Conservation (phyloP, 257 asterid species). For the Linaria vulgaris region DNA sequence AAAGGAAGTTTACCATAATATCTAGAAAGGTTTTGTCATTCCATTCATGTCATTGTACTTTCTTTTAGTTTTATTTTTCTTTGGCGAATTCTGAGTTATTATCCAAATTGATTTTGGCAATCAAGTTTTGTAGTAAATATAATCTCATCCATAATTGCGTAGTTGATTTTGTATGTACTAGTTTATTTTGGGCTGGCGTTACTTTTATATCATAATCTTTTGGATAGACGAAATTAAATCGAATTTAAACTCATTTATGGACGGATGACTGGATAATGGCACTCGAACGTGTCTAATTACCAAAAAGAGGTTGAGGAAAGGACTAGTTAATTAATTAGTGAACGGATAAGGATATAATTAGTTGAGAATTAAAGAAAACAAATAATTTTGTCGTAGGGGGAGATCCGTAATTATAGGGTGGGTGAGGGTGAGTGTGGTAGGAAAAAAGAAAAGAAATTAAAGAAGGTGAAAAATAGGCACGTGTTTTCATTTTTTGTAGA, state of each 20-base stretch:
- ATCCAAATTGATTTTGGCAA: not conserved
- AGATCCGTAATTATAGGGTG: constrained; percentile 14
- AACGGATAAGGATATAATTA: constrained; percentile 11
- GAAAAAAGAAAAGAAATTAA: not conserved
- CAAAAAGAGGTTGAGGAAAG: not conserved
- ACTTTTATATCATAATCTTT: too few species aligned
- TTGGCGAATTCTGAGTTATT: not conserved
- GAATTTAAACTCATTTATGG: not conserved
- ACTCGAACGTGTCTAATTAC: not conserved
- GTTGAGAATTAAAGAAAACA: not conserved
- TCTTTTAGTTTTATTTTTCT: too few species aligned
- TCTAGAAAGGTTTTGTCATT: not conserved
- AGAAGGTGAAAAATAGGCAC: not conserved
- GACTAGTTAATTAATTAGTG: not conserved
- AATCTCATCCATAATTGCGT: too few species aligned
- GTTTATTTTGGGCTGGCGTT: too few species aligned
- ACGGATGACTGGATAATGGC: not conserved
- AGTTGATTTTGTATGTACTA: too few species aligned
- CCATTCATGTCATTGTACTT: too few species aligned
- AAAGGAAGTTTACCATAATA: not conserved
- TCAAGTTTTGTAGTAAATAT: not conserved
- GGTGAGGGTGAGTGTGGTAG: not conserved
- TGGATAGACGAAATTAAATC: not conserved
- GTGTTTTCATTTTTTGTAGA: not conserved
- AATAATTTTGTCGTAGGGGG: not conserved